Conservation (phyloP, 2,329 filamentous ascomycete genomes). For the Apiospora malaysiana region DNA sequence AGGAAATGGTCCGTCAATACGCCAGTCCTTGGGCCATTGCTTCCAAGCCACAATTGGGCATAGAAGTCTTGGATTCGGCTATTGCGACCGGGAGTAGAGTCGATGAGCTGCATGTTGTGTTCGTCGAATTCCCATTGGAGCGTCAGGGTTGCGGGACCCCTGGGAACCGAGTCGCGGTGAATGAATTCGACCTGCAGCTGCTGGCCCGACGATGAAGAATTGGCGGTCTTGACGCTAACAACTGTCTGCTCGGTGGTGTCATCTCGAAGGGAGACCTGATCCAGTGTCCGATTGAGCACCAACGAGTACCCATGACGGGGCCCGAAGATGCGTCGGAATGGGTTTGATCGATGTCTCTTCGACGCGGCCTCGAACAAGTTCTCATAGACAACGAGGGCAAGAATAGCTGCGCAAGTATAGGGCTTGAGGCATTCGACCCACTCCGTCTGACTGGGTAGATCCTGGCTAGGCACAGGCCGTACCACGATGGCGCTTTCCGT, state of each 20-base stretch:
- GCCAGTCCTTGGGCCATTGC: neutral
- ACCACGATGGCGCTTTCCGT: neutral
- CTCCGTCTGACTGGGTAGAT: slow-evolving; percentile 64
- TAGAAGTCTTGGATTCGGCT: slow-evolving; percentile 91
- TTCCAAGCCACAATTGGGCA: slow-evolving; percentile 98
- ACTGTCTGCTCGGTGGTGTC: neutral
- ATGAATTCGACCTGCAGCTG: neutral
- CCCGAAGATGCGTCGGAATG: neutral
- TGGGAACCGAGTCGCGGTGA: neutral
- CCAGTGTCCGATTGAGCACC: neutral
- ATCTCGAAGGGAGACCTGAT: neutral
- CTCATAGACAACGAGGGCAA: neutral
- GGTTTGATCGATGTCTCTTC: neutral
- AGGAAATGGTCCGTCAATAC: neutral
- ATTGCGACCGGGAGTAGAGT: slow-evolving; percentile 67
- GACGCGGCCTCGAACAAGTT: neutral
- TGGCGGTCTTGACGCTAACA: neutral
- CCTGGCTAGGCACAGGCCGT: slow-evolving; percentile 72
- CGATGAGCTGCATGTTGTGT: slow-evolving; percentile 92
- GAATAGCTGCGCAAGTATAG: neutral
- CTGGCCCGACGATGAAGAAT: neutral
- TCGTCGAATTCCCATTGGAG: slow-evolving; percentile 88
- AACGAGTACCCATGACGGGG: neutral
- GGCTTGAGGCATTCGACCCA: neutral
- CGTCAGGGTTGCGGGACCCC: slow-evolving; percentile 72